Base-by-base conservation (phyloP, 2,329 filamentous ascomycete species). In the Diaporthe ilicicola region DNA sequence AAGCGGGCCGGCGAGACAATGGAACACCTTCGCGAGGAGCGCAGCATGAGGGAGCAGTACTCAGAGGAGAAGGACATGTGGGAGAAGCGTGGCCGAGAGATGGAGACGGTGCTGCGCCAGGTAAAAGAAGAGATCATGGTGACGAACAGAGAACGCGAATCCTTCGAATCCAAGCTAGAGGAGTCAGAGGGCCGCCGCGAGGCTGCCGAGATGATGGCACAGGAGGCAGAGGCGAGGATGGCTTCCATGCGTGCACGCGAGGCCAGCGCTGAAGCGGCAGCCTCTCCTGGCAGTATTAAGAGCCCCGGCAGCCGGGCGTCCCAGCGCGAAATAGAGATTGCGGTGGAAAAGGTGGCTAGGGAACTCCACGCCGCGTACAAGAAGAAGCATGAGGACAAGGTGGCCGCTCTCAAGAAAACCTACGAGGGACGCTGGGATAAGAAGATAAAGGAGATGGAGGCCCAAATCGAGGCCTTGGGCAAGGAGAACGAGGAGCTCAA, bases 351-450 rank as follows among this genome's bases (percentile, higher is more conserved):
- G 75, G 94, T 98, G 50, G 95, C 95, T n/a, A 89, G 94, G 37
- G 96, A 99, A 79, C 87, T 99, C 50, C 96, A 99, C 79, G 88
- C 92, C 0, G 87, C 97, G 13, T 99, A 99, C 88, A 98, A 98
- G 84, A 91, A 92, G 79, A 99, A 99, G 84, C 96, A 99, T 80
- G 95, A 98, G 84, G 94, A 92, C 73, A 99, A 99, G 84, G 95
- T 98, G 54, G 89, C 93, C 1, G 95, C 95, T 4, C 86, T 99
- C 74, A 98, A 92, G 83, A 91, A 92, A 82, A 91, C 89, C 73
- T 92, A 98, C 82, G 94, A 98, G 80, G 89, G 89, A 56, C 91
- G 95, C 68, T 96, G 94, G 89, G 94, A 97, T 82, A 97, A 97
- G 86, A 93, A 92, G 78, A 89, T 95, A 70, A 89, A 89, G 67